A percentile compares a stretch with the other conserved stretches of the same genome.
Evolutionary conservation across 371 early-diverging fungal genomes (phyloP).

Genomic region (Mucor piriformis): DNA sequence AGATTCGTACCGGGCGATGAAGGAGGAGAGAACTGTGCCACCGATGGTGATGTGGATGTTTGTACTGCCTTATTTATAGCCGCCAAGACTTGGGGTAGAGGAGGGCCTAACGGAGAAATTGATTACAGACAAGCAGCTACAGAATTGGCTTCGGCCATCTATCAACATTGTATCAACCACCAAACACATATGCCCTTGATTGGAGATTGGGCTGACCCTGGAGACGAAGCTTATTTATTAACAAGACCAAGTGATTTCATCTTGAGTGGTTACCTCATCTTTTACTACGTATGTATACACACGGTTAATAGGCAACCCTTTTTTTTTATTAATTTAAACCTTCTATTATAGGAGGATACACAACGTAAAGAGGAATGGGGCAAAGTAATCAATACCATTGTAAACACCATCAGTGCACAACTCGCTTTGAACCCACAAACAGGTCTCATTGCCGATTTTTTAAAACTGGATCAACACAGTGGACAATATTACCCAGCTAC

Average conservation of each 20-base stretch:
- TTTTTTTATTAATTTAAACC: neutral
- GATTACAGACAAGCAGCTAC: conserved; percentile 55
- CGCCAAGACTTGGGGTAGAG: conserved; percentile 57
- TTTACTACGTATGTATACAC: conserved; percentile 44
- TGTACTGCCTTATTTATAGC: conserved; percentile 63
- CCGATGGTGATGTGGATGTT: conserved; percentile 68
- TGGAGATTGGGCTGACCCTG: conserved; percentile 66
- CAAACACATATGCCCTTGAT: conserved; percentile 59
- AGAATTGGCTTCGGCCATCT: conserved; percentile 50
- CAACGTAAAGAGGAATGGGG: conserved; percentile 57
- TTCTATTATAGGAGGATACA: conserved; percentile 45
- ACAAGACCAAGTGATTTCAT: conserved; percentile 68
- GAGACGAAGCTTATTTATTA: conserved; percentile 55
- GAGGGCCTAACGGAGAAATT: conserved; percentile 50
- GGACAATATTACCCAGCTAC: conserved; percentile 49
- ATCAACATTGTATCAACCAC: conserved; percentile 60
- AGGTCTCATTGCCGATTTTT: conserved; percentile 65
- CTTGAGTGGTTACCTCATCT: conserved; percentile 58
- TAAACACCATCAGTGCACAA: conserved; percentile 47
- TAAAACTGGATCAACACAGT: conserved; percentile 43
- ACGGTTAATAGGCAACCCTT: neutral
- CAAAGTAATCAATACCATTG: conserved; percentile 53
- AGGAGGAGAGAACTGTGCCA: conserved; percentile 62
- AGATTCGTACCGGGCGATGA: conserved; percentile 50
- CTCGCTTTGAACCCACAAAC: conserved; percentile 53